Percentiles rank a stretch among this genome's conserved stretches.
These are phyloP conservation scores for Syzygium syzygioides DNA, from an alignment of 441 rosid species.

Conservation along the genomic window DNA sequence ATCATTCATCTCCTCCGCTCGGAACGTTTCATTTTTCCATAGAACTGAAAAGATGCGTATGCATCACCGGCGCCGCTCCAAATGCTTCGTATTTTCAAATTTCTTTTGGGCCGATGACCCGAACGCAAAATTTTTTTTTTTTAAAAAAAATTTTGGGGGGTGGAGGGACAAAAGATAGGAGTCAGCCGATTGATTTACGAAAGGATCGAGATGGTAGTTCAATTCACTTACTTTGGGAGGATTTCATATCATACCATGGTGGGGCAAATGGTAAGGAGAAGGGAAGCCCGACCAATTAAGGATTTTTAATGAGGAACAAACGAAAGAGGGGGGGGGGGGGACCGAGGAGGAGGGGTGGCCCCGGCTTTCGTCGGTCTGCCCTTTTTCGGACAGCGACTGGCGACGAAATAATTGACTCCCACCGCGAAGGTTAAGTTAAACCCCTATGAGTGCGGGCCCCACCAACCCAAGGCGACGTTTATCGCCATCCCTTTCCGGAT, in stretches of 20 bases:
- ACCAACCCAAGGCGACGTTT: neutral
- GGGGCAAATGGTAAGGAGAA: neutral
- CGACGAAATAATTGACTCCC: neutral
- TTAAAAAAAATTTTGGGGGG: neutral
- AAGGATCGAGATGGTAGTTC: neutral
- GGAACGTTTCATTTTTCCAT: rapidly evolving
- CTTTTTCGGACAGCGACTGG: neutral
- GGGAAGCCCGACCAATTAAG: neutral
- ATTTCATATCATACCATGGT: neutral
- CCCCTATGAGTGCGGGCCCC: neutral
- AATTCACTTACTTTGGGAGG: neutral
- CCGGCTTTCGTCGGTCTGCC: neutral
- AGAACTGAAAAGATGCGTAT: rapidly evolving
- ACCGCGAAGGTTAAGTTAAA: neutral
- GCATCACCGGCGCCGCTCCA: rapidly evolving
- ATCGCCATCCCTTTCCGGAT: too few relatives aligned
- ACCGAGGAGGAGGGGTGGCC: neutral
- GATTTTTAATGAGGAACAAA: neutral
- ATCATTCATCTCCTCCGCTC: rapidly evolving
- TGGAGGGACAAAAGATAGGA: neutral
- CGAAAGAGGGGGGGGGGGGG: neutral
- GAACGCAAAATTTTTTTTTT: too few relatives aligned
- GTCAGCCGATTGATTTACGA: neutral
- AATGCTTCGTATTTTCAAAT: rapidly evolving
- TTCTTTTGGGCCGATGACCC: neutral